Evolutionary conservation across 2,329 filamentous ascomycete genomes (phyloP).

Genomic region (Beauveria bassiana): DNA sequence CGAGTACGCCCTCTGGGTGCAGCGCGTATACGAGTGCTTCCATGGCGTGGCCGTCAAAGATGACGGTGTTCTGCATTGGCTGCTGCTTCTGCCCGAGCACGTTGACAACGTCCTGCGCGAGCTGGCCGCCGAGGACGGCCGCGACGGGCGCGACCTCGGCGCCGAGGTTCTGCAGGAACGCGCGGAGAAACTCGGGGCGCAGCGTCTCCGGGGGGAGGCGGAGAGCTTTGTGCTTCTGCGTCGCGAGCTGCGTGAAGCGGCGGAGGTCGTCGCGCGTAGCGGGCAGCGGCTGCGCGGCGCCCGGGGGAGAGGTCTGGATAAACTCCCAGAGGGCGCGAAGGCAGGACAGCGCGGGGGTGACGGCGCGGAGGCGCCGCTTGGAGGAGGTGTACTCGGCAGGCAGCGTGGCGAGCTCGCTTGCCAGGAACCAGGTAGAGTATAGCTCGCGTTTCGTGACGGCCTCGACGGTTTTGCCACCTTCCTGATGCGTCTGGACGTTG

Average conservation of each 20-base stretch:
- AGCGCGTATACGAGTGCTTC: conserved; percentile 74
- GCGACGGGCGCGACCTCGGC: conserved; percentile 80
- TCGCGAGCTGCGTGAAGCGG: conserved; percentile 69
- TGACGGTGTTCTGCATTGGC: conserved; percentile 87
- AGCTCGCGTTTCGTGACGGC: conserved; percentile 85
- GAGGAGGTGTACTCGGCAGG: conserved; percentile 59
- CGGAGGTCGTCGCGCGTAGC: conserved; percentile 58
- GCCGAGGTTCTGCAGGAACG: conserved; percentile 79
- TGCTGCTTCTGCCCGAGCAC: conserved; percentile 86
- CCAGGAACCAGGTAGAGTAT: conserved; percentile 83
- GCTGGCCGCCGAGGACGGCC: conserved; percentile 79
- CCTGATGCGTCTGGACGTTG: conserved; percentile 60
- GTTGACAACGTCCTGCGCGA: conserved; percentile 96
- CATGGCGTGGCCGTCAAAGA: conserved; percentile 81
- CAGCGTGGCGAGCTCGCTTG: conserved; percentile 67
- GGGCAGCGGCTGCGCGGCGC: conserved; percentile 37
- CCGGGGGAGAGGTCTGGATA: conserved; percentile 33
- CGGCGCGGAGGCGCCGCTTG: conserved; percentile 60
- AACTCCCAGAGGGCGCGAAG: conserved; percentile 89
- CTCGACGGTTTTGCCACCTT: conserved; percentile 64
- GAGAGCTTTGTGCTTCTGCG: conserved; percentile 68
- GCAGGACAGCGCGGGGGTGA: conserved; percentile 80
- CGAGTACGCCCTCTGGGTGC: conserved; percentile 58
- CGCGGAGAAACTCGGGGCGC: conserved; percentile 64
- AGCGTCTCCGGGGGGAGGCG: conserved; percentile 61